Base-by-base conservation (phyloP, 2,329 filamentous ascomycete species). In the Paraconiothyrium brasiliense region DNA sequence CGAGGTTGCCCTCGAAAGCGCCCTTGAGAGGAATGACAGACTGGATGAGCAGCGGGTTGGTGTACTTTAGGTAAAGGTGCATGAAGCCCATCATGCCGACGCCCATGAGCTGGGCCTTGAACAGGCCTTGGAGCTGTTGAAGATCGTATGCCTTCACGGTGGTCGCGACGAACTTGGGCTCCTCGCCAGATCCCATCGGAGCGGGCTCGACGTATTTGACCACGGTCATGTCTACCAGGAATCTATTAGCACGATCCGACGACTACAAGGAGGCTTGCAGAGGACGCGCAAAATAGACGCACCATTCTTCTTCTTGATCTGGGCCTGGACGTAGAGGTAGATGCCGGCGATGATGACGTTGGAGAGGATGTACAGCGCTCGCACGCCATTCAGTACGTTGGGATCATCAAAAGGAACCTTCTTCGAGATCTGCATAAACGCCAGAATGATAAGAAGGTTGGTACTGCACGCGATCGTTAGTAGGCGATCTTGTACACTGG, bases 61-160 rank as follows among this genome's bases (percentile, higher is more conserved):
- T 98, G 90, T 98, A 99, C 82, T 97, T 94, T 87, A 99, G 92
- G 89, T 98, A 99, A 65, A 99, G 70, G 84, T 99, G 95, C 94
- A 99, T 98, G 77, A 97, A 92, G 65, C 82, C 89, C 94, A 99
- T 98, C 94, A 99, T 99, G 80, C 87, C 94, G 61, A 99, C 86
- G 63, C 95, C 95, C 92, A 97, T 98, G 75, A 96, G 83, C 84
- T 98, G 94, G 67, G 90, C 87, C 81, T 95, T 95, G 87, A 94
- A 92, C 69, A 93, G 86, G 67, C 87, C 85, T 83, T 91, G 91
- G 78, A 98, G 87, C 84, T 98, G 94, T 73, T 87, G 84, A 74
- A 89, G 85, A 81, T 99, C 95, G 86, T 99, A 99, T 76, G 94
- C 93, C 84, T 96, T 91, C 80, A 97, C 87, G 66, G 95, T 99